Evolutionary conservation across 164 flowering plant genomes (phyloP), one percentile per base, ranked within the genome.

Genomic region (Aristolochia fimbriata): DNA sequence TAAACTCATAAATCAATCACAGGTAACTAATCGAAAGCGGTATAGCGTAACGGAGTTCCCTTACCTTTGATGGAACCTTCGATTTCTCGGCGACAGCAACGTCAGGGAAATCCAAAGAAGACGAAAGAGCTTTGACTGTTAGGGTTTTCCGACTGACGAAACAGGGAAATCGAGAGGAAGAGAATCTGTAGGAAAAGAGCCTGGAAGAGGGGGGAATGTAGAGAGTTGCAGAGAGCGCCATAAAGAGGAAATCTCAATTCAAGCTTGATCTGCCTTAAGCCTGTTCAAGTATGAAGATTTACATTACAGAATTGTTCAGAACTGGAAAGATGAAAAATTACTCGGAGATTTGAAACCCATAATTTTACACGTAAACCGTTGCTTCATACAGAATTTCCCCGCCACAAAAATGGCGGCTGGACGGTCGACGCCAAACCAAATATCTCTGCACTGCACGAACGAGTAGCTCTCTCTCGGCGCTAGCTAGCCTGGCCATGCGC

Each of bases 181-280:
- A 27, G 30, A 27, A 27, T 27, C 30, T 27, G 30, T 27, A 61
- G 53, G 65, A 60, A 37, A 70, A 37, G 30, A 47, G 55, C 1
- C 71, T 67, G 16, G 75, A 30, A 15, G 71, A 51, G 19, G 81
- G 66, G 47, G 74, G 66, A 17, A 68, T 27, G 61, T 48, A 63
- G 58, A 78, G 61, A 23, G 70, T 58, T 49, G 74, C 70, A 37
- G 80, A 67, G 50, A 67, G 59, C 17, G 82, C 81, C 84, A 83
- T 83, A 27, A 51, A n/a, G 0, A 59, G 17, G 19, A 16, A 22
- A 17, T n/a, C 1, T 5, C 0, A 54, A 25, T 0, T 24, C 0
- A 15, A 52, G 19, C 20, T 8, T 48, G 37, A 31, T 37, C 12
- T 7, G 8, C 43, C 43, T 10, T 27, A 27, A 27, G 30, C 30